These are phyloP conservation scores for Malus hybrid DNA, from an alignment of 331 rosid species.

Conservation along the genomic window DNA sequence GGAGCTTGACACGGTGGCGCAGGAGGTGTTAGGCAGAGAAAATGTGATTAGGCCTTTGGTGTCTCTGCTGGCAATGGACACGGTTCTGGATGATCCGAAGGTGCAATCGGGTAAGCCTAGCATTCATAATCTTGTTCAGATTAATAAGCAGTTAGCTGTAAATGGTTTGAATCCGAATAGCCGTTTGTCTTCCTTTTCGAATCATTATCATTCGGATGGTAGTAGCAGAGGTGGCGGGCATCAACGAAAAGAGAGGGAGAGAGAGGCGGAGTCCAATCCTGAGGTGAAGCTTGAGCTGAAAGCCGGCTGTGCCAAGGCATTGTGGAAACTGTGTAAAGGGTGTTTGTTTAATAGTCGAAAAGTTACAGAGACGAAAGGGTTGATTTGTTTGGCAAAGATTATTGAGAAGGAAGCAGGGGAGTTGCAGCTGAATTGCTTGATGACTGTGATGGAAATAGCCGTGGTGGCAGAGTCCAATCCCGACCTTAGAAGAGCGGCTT, in stretches of 20 bases:
- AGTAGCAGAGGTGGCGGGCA: constrained; percentile 47
- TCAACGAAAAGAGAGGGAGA: constrained; percentile 49
- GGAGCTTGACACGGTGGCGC: constrained; percentile 33
- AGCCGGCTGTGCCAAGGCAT: constrained; percentile 65
- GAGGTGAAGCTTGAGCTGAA: constrained; percentile 49
- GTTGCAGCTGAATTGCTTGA: constrained; percentile 62
- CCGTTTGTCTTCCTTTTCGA: constrained; percentile 13
- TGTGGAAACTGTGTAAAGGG: constrained; percentile 68
- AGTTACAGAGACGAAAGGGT: constrained; percentile 78
- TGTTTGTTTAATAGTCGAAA: constrained; percentile 48
- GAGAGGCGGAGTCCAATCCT: constrained; percentile 40
- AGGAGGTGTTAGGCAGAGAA: constrained; percentile 67
- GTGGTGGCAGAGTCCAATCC: constrained; percentile 61
- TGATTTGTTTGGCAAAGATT: constrained; percentile 78
- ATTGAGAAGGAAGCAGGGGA: constrained; percentile 63
- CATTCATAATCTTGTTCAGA: constrained; percentile 53
- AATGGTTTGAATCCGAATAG: neutral
- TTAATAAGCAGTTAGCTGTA: constrained; percentile 25
- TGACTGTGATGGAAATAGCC: constrained; percentile 80
- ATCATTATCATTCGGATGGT: constrained; percentile 39
- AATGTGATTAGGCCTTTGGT: constrained; percentile 72
- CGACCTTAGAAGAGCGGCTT: constrained; percentile 76
- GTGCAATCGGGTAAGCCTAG: constrained; percentile 32
- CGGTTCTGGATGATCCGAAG: constrained; percentile 50
- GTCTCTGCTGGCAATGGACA: constrained; percentile 52